Conservation (phyloP, 768 basidiomycete genomes). For the Leccinum uliginosum region DNA sequence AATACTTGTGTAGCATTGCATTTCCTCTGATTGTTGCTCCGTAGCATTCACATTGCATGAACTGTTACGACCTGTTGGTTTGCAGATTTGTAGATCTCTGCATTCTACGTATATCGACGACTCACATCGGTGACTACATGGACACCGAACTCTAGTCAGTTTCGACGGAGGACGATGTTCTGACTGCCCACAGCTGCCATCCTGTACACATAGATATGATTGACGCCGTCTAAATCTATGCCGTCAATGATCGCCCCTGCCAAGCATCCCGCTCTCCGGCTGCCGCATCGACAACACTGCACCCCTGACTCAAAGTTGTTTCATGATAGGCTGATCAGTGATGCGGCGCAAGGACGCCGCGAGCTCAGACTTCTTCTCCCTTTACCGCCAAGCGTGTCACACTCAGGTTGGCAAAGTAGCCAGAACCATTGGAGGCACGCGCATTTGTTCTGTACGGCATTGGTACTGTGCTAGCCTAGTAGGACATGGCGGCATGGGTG, state of each 20-base stretch:
- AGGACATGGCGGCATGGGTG: not conserved
- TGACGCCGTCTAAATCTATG: no score
- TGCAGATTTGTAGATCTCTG: conserved; percentile 34
- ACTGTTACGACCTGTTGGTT: conserved; percentile 7
- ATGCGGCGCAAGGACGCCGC: no score
- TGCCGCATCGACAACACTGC: no score
- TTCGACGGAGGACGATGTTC: not conserved
- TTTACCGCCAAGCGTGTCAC: no score
- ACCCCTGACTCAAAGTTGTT: not conserved
- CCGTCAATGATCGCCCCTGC: no score
- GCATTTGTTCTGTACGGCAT: not conserved
- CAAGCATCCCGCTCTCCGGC: not conserved
- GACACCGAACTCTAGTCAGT: not conserved
- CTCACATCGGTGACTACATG: not conserved
- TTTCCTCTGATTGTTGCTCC: conserved; percentile 18
- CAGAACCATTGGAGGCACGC: not conserved
- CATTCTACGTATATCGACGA: conserved; percentile 20
- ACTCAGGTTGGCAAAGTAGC: not conserved
- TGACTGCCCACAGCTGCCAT: not conserved
- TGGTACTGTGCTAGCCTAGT: not conserved
- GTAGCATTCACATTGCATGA: conserved; percentile 15
- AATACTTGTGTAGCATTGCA: conserved; percentile 34
- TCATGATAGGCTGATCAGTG: no score
- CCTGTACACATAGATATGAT: no score
- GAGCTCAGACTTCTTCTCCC: no score